Conservation (phyloP, 306 rosid genomes). For the Dryas alaskensis region DNA sequence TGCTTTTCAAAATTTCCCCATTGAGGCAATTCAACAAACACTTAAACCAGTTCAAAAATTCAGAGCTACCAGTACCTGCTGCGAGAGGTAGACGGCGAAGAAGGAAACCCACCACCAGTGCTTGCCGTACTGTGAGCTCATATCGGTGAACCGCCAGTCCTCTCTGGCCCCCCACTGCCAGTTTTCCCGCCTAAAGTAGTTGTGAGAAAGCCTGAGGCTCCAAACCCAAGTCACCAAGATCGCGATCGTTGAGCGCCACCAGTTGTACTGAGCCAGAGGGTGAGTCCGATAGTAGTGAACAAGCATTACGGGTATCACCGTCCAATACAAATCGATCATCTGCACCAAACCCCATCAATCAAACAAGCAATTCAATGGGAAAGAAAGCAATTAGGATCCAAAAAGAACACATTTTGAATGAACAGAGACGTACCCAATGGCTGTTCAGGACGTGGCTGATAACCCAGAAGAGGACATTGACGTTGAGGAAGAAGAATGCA, state of each 20-base stretch:
- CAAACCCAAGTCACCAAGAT: slow-evolving; percentile 70
- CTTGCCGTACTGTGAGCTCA: slow-evolving; percentile 65
- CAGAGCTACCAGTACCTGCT: slow-evolving; percentile 52
- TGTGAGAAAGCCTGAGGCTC: slow-evolving; percentile 75
- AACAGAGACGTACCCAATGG: slow-evolving; percentile 64
- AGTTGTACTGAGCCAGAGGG: slow-evolving; percentile 58
- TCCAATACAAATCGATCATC: slow-evolving; percentile 93
- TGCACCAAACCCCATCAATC: slow-evolving; percentile 37
- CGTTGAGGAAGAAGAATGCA: slow-evolving; percentile 76
- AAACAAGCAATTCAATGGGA: not conserved
- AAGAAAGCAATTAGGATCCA: not conserved
- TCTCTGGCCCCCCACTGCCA: slow-evolving; percentile 95
- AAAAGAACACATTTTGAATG: not conserved
- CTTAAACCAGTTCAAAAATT: not conserved
- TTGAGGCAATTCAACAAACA: slow-evolving; percentile 32
- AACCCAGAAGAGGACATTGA: slow-evolving; percentile 84
- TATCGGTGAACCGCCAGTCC: slow-evolving; percentile 90
- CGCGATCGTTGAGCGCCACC: slow-evolving; percentile 67
- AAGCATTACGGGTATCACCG: slow-evolving; percentile 83
- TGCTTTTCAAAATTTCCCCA: no score
- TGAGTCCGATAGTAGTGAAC: slow-evolving; percentile 70
- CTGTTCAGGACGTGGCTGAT: slow-evolving; percentile 61
- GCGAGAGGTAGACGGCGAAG: slow-evolving; percentile 73
- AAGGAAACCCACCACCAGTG: slow-evolving; percentile 95
- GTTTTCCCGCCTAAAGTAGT: slow-evolving; percentile 76